Evolutionary conservation across 768 basidiomycete species (phyloP).

Genomic region (Amanita rubescens): DNA sequence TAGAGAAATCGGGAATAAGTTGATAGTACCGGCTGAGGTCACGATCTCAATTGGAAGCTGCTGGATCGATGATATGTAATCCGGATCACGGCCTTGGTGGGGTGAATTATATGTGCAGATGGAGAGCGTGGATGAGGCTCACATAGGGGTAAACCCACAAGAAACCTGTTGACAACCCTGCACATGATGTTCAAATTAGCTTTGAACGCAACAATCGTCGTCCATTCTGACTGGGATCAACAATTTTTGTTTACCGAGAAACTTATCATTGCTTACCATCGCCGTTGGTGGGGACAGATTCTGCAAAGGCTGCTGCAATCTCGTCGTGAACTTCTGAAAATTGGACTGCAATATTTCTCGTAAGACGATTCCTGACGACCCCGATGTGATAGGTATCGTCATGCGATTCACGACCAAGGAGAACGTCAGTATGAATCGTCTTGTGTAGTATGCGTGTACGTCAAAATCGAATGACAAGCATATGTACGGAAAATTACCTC

Average conservation of each 20-base stretch:
- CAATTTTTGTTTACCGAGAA: neutral
- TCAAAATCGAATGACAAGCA: neutral
- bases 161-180: slow-evolving; percentile 14
- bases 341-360: slow-evolving; percentile 19
- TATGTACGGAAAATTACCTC: slow-evolving; percentile 8
- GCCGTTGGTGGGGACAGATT: slow-evolving; percentile 9
- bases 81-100: slow-evolving; percentile 15
- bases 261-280: neutral
- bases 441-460: slow-evolving; percentile 1
- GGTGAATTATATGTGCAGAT: neutral
- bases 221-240: neutral
- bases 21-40: slow-evolving; percentile 15
- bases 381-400: slow-evolving; percentile 18
- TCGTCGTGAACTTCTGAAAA: slow-evolving; percentile 21
- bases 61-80: slow-evolving; percentile 12
- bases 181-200: slow-evolving; percentile 17
- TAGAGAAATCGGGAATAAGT: slow-evolving; percentile 18
- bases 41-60: slow-evolving; percentile 11
- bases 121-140: neutral
- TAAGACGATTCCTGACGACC: slow-evolving; percentile 19
- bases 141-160: slow-evolving; percentile 23
- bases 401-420: slow-evolving; percentile 20
- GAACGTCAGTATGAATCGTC: slow-evolving; percentile 28
- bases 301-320: slow-evolving; percentile 14
- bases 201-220: slow-evolving; percentile 6